Base-by-base conservation (phyloP, 202 grass and related monocot species). In the Zizania palustris region DNA sequence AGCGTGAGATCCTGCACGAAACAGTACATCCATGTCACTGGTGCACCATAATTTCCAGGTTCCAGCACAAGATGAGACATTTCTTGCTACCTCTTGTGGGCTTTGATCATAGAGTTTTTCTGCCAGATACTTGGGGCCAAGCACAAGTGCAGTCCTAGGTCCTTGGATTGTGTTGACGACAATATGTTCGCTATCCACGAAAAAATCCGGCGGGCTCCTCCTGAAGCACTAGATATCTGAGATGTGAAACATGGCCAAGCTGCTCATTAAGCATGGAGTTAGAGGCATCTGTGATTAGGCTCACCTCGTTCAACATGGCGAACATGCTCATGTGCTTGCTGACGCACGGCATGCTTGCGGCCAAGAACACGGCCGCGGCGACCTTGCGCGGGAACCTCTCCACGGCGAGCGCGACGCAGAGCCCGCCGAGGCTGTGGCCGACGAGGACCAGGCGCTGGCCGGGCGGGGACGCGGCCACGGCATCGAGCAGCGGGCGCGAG, bases 351-450 rank as follows among this genome's bases (percentile, higher is more conserved):
- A 84, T 86, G 64, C 12, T 22, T 14, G 59, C 76, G 51, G 71
- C 56, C 16, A 86, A 11, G 67, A 90, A 84, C 48, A 86, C 80
- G 53, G 80, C 88, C 28, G 57, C 80, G 33, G 88, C 79, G 65
- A 90, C 5, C 75, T 90, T 90, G 9, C 11, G 0, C 3, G 80
- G 81, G 84, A 87, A 84, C 67, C 74, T 59, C 60, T 87, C 84
- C 84, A 82, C 70, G 71, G 84, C 77, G 62, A 87, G 80, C 19
- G 88, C 76, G 34, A 87, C 0, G 72, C 28, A 78, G n/a, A 77
- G 66, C 10, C 84, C 84, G 51, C 80, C 88, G 38, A 81, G 39
- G 68, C 88, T 87, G 77, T 90, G 88, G 3, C 84, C 72, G 3
- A 90, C 88, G 2, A 90, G 76, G 39, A 90, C 67, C 61, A 63